A percentile compares a stretch with the other conserved stretches of the same genome.
Conservation (phyloP, 1,284 basidiomycete species). For the Cryptococcus sp. region DNA sequence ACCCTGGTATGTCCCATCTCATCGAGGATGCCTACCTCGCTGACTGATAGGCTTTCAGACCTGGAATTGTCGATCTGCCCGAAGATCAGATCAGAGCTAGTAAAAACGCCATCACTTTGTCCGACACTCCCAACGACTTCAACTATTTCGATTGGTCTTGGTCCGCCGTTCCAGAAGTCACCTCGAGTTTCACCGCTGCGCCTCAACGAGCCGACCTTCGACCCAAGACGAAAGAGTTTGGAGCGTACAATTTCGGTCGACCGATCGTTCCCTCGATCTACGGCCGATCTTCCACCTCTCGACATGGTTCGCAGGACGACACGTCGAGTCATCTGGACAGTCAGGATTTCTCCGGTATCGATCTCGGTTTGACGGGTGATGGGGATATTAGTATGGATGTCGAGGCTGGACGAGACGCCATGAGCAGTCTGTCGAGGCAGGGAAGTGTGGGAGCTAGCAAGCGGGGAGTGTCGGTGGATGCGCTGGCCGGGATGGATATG, state of each 20-base stretch:
- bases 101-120: conserved; percentile 56
- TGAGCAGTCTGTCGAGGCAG: conserved; percentile 12
- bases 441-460: conserved; percentile 6
- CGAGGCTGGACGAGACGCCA: conserved; percentile 31
- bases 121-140: conserved; percentile 31
- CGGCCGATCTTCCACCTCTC: conserved; percentile 32
- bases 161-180: conserved; percentile 13
- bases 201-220: conserved; percentile 24
- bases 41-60: conserved; percentile 71
- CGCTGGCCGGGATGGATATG: conserved; percentile 4
- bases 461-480: conserved; percentile 9
- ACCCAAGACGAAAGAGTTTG: conserved; percentile 31
- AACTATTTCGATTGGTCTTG: conserved; percentile 43
- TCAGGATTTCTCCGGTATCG: conserved; percentile 59
- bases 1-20: conserved; percentile 64
- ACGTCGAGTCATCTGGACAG: conserved; percentile 63
- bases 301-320: conserved; percentile 37
- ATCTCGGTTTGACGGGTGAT: conserved; percentile 40
- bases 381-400: conserved; percentile 49
- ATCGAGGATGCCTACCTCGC: conserved; percentile 8
- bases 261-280: conserved; percentile 47
- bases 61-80: conserved; percentile 88
- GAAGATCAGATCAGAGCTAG: conserved; percentile 85
- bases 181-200: conserved; percentile 13
- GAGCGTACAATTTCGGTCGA: conserved; percentile 43